These are phyloP conservation scores for Bimuria novae-zelandiae DNA, from an alignment of 2,329 filamentous ascomycete genomes.

Conservation along the genomic window DNA sequence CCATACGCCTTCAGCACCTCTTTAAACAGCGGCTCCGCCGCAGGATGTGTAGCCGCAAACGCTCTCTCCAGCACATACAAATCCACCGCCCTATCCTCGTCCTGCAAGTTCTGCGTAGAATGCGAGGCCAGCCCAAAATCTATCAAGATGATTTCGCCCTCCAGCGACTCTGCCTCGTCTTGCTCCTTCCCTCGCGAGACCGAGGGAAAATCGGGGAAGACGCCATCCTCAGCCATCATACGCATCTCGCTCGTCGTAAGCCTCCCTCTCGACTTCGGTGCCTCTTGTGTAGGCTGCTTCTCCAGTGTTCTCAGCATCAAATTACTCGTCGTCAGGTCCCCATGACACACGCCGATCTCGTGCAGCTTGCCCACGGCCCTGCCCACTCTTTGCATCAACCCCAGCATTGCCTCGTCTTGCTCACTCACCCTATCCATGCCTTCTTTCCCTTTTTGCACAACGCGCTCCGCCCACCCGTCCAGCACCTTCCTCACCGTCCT, in stretches of 20 bases:
- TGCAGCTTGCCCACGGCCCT: conserved; percentile 76
- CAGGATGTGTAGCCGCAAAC: conserved; percentile 92
- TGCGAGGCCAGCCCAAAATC: conserved; percentile 75
- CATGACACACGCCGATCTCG: conserved; percentile 84
- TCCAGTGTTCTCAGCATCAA: conserved; percentile 68
- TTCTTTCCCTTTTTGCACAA: conserved; percentile 24
- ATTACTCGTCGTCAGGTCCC: conserved; percentile 96
- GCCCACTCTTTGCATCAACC: conserved; percentile 73
- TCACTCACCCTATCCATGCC: conserved; percentile 30
- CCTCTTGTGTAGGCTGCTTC: not conserved
- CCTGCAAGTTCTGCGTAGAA: conserved; percentile 76
- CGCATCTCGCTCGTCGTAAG: conserved; percentile 28
- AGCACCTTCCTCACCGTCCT: conserved; percentile 70
- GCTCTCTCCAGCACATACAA: conserved; percentile 93
- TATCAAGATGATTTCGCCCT: conserved; percentile 84
- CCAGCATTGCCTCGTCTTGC: conserved; percentile 37
- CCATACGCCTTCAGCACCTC: conserved; percentile 77
- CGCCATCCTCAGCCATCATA: conserved; percentile 25
- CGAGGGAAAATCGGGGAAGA: not conserved
- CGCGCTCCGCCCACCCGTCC: conserved; percentile 65
- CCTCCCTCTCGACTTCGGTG: conserved; percentile 11
- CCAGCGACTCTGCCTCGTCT: conserved; percentile 38
- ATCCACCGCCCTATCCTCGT: conserved; percentile 95
- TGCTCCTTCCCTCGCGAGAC: conserved; percentile 11
- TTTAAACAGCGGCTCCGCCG: conserved; percentile 75